Evolutionary conservation across 179 eudicot genomes (phyloP).

Genomic region (Nepenthes alata): DNA sequence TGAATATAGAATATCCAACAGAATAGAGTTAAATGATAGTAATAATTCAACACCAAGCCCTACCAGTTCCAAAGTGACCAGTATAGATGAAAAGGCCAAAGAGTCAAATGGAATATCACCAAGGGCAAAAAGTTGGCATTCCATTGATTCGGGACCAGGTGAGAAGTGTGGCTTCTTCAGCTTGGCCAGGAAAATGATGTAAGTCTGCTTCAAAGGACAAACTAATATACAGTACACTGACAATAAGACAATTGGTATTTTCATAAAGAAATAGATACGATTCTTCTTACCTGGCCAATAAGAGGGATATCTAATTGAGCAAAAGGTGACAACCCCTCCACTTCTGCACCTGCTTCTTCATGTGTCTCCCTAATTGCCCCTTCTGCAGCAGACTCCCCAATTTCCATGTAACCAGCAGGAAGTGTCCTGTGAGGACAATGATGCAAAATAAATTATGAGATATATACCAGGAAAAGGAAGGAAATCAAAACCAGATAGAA

Average conservation of each 20-base stretch:
- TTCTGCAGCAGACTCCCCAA: conserved; percentile 94
- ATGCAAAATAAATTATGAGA: neutral
- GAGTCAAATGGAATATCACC: conserved; percentile 86
- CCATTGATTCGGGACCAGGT: conserved; percentile 91
- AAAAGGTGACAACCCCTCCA: conserved; percentile 70
- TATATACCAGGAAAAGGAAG: neutral
- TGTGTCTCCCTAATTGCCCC: conserved; percentile 86
- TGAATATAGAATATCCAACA: neutral
- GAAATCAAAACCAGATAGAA: neutral
- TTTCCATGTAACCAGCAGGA: conserved; percentile 97
- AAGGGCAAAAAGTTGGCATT: conserved; percentile 61
- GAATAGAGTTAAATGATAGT: neutral
- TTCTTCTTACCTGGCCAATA: conserved; percentile 74
- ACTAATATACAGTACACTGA: neutral
- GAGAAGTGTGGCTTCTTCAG: conserved; percentile 77
- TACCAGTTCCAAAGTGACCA: conserved; percentile 82
- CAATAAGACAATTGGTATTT: neutral
- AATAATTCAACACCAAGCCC: conserved; percentile 8
- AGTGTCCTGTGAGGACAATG: conserved; percentile 57
- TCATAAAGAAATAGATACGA: neutral
- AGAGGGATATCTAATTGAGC: conserved; percentile 92
- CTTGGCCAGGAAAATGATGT: conserved; percentile 77
- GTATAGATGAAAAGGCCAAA: conserved; percentile 87
- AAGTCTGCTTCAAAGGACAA: conserved; percentile 45
- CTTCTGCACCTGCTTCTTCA: conserved; percentile 93